Percentiles rank a stretch among this genome's conserved stretches.
Evolutionary conservation across 345 rosid species (phyloP).

Genomic region (Cardamine occulta): DNA sequence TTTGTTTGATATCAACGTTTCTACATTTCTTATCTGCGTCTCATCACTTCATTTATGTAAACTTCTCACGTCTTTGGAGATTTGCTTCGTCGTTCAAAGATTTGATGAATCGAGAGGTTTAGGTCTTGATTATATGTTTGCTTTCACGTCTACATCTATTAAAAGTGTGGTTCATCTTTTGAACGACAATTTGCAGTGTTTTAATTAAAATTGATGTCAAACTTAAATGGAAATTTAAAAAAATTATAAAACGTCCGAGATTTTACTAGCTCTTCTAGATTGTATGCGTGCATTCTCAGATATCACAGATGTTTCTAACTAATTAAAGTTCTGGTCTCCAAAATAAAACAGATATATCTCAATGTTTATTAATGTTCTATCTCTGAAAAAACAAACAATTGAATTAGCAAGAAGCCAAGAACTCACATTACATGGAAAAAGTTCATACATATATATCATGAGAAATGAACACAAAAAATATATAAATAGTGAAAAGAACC

Average conservation of each 20-base stretch:
- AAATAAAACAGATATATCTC: not conserved
- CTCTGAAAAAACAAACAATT: not conserved
- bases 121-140: not conserved
- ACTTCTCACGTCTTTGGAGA: slow-evolving; percentile 24
- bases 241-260: not conserved
- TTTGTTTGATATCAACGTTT: slow-evolving; percentile 29
- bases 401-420: not conserved
- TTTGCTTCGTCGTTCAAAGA: not conserved
- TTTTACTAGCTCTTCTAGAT: not conserved
- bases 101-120: slow-evolving; percentile 8
- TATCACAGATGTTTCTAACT: not conserved
- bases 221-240: not conserved
- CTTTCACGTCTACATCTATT: not conserved
- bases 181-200: not conserved
- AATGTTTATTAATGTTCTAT: not conserved
- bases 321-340: not conserved
- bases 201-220: not conserved
- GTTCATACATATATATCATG: slow-evolving; percentile 20
- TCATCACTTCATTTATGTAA: slow-evolving; percentile 18
- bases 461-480: not conserved
- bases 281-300: not conserved
- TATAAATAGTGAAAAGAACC: not conserved
- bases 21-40: slow-evolving; percentile 26
- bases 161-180: slow-evolving; percentile 5
- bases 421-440: not conserved